Evolutionary conservation across 1,139 yeast species (phyloP).

Genomic region (Pichia sp.): DNA sequence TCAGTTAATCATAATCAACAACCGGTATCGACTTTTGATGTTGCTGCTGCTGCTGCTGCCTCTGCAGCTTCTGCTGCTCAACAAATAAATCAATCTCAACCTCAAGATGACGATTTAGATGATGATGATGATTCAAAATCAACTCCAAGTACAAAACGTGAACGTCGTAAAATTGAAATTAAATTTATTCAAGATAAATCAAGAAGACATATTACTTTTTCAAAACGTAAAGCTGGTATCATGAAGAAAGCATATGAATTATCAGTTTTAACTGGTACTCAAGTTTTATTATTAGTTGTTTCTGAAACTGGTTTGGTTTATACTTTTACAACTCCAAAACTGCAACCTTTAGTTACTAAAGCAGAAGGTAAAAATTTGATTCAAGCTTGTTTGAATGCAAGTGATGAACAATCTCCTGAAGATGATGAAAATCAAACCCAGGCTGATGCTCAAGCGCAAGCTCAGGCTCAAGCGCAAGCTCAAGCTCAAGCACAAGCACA

Average conservation of each 20-base stretch:
- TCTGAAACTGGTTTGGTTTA: constrained; percentile 96
- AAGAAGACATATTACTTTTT: constrained; percentile 93
- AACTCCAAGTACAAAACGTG: constrained; percentile 45
- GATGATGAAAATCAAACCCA: constrained; percentile 44
- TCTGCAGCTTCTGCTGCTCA: no score
- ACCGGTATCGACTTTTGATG: no score
- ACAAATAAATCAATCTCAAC: background rate
- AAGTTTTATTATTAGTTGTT: constrained; percentile 86
- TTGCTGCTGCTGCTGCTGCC: no score
- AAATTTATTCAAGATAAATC: constrained; percentile 96
- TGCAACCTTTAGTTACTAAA: constrained; percentile 95
- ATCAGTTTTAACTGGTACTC: constrained; percentile 94
- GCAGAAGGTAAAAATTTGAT: constrained; percentile 95
- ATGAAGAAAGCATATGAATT: constrained; percentile 98
- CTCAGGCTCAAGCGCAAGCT: constrained; percentile 22
- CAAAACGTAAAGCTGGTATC: constrained; percentile 96
- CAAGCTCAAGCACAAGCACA: constrained; percentile 26
- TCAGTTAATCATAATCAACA: background rate
- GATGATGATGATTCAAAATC: constrained; percentile 47
- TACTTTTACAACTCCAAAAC: constrained; percentile 97
- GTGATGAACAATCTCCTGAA: constrained; percentile 67
- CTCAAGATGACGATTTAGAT: constrained; percentile 32
- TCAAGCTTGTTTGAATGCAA: constrained; percentile 95
- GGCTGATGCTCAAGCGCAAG: constrained; percentile 19
- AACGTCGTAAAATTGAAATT: constrained; percentile 94